Conservation (phyloP, 805 yeast species). For the Ogataea henricii region DNA sequence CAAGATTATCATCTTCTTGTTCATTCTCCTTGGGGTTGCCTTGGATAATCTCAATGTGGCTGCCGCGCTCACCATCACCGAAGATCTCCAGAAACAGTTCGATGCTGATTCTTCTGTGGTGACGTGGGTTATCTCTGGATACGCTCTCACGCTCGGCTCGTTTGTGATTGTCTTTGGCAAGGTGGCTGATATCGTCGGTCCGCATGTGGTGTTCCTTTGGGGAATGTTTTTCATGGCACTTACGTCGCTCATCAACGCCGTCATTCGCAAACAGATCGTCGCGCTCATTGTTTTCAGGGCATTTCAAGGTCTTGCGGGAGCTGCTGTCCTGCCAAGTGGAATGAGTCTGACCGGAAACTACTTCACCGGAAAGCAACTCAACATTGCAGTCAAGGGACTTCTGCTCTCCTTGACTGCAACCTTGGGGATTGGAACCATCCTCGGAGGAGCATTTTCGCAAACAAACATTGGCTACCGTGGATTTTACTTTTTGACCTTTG, state of each 20-base stretch:
- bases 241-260: constrained; percentile 25
- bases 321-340: constrained; percentile 40
- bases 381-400: constrained; percentile 17
- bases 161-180: constrained; percentile 46
- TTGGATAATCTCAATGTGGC: constrained; percentile 32
- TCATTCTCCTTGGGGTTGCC: constrained; percentile 18
- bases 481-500: constrained; percentile 41
- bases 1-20: constrained; percentile 11
- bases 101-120: constrained; percentile 38
- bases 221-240: constrained; percentile 11
- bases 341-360: constrained; percentile 27
- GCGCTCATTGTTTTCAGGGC: constrained; percentile 46
- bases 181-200: constrained; percentile 38
- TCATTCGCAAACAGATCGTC: constrained; percentile 35
- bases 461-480: constrained; percentile 42
- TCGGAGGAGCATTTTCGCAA: constrained; percentile 47
- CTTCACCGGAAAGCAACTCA: constrained; percentile 21
- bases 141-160: constrained; percentile 46
- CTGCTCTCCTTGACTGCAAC: constrained; percentile 28
- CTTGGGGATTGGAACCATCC: constrained; percentile 41
- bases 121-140: constrained; percentile 45
- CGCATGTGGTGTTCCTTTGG: constrained; percentile 32
- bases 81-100: constrained; percentile 39
- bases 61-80: constrained; percentile 26
- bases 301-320: constrained; percentile 46